Conservation (phyloP, 2,329 filamentous ascomycete genomes). For the Aspergillus uvarum region DNA sequence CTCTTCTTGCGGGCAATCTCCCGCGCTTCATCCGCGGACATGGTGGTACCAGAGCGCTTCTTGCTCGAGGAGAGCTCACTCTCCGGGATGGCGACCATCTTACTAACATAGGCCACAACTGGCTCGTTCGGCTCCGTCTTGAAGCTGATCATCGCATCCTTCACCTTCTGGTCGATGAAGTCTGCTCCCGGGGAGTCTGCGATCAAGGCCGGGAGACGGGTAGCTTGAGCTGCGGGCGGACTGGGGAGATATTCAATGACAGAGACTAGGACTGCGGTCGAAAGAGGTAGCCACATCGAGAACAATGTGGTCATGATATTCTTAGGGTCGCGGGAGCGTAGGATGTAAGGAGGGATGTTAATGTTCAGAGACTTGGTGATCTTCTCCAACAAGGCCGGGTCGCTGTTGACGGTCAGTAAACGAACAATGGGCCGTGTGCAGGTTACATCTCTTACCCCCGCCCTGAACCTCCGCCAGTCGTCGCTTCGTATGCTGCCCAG, state of each 20-base stretch:
- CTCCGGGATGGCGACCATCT: conserved; percentile 94
- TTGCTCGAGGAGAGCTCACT: conserved; percentile 83
- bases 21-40: conserved; percentile 86
- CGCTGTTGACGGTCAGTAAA: conserved; percentile 52
- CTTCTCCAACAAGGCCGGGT: conserved; percentile 81
- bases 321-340: conserved; percentile 79
- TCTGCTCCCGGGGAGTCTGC: conserved; percentile 74
- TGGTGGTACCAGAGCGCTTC: conserved; percentile 66
- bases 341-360: conserved; percentile 77
- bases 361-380: conserved; percentile 90
- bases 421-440: neutral
- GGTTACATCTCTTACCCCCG: conserved; percentile 62
- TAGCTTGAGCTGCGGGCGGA: conserved; percentile 74
- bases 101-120: conserved; percentile 92
- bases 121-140: conserved; percentile 69
- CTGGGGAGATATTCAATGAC: conserved; percentile 91
- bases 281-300: conserved; percentile 84
- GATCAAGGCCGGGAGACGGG: conserved; percentile 75
- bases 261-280: conserved; percentile 87
- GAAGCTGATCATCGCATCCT: conserved; percentile 80
- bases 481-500: conserved; percentile 93
- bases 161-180: conserved; percentile 67
- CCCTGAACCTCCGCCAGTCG: conserved; percentile 75
- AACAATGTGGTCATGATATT: conserved; percentile 85
- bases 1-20: conserved; percentile 85